Percentiles rank a stretch among this genome's conserved stretches.
These are phyloP conservation scores for Uncinocarpus reesii DNA, from an alignment of 2,329 filamentous ascomycete species.

Conservation along the genomic window DNA sequence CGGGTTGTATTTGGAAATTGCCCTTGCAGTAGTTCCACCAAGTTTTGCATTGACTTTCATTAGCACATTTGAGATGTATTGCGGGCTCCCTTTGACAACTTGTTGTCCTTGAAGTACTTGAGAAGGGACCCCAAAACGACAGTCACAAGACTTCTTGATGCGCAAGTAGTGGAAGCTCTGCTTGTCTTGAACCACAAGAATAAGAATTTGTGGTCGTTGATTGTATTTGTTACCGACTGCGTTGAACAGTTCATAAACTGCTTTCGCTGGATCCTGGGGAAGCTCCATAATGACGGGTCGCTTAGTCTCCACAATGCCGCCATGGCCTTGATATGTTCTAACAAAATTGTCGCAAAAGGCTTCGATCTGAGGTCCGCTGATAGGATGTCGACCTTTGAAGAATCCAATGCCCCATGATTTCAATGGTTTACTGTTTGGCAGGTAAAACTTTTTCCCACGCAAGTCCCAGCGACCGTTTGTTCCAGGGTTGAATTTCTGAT, in stretches of 20 bases:
- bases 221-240: slow-evolving; percentile 45
- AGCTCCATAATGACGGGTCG: slow-evolving; percentile 39
- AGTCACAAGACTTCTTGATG: slow-evolving; percentile 83
- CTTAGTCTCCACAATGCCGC: slow-evolving; percentile 44
- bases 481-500: slow-evolving; percentile 48
- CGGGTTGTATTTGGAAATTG: slow-evolving; percentile 35
- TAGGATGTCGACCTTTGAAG: slow-evolving; percentile 46
- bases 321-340: slow-evolving; percentile 50
- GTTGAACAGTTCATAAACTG: slow-evolving; percentile 48
- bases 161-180: slow-evolving; percentile 65
- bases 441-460: slow-evolving; percentile 65
- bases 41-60: slow-evolving; percentile 98
- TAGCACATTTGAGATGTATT: slow-evolving; percentile 86
- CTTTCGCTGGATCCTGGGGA: slow-evolving; percentile 40
- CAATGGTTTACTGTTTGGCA: slow-evolving; percentile 52
- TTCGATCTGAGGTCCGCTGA: slow-evolving; percentile 37
- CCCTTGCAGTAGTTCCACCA: slow-evolving; percentile 62
- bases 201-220: slow-evolving; percentile 59
- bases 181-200: slow-evolving; percentile 65
- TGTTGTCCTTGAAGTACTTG: slow-evolving; percentile 69
- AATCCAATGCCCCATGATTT: slow-evolving; percentile 65
- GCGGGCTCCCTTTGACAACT: slow-evolving; percentile 57
- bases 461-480: slow-evolving; percentile 76
- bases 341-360: slow-evolving; percentile 53
- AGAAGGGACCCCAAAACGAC: slow-evolving; percentile 69